A percentile compares a stretch with the other conserved stretches of the same genome.
Evolutionary conservation across 768 basidiomycete genomes (phyloP).

Genomic region (Macrocybe gigantea): DNA sequence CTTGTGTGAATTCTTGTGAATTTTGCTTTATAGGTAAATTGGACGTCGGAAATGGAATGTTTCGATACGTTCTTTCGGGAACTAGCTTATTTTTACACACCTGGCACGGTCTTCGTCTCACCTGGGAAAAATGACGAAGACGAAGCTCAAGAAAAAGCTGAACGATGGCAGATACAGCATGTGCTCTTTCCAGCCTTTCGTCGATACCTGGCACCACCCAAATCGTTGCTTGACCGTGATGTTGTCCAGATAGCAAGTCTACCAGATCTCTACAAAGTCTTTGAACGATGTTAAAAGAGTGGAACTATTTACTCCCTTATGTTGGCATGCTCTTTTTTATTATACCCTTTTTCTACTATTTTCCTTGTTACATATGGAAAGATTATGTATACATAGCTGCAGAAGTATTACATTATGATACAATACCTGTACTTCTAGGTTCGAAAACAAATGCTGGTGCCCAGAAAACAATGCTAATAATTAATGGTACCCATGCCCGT

Average conservation of each 20-base stretch:
- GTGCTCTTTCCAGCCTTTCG: constrained; percentile 84
- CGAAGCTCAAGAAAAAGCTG: constrained; percentile 46
- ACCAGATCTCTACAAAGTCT: constrained; percentile 90
- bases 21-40: constrained; percentile 63
- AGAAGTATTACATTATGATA: constrained; percentile 11
- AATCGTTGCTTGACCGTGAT: constrained; percentile 60
- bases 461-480: constrained; percentile 4
- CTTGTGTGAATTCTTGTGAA: constrained; percentile 1
- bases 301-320: background rate
- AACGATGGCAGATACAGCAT: constrained; percentile 87
- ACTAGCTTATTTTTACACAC: constrained; percentile 86
- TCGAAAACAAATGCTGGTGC: constrained; percentile 10
- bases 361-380: background rate
- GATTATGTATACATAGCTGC: constrained; percentile 9
- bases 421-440: constrained; percentile 14
- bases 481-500: constrained; percentile 36
- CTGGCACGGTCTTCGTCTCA: constrained; percentile 37
- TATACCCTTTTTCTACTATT: constrained; percentile 3
- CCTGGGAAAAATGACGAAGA: constrained; percentile 21
- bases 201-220: constrained; percentile 65
- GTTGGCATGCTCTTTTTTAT: constrained; percentile 6
- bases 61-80: constrained; percentile 85
- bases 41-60: constrained; percentile 80
- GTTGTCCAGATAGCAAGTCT: constrained; percentile 86
- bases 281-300: constrained; percentile 72